A percentile compares a stretch with the other conserved stretches of the same genome.
These are phyloP conservation scores for Chlamydomonas eustigma DNA, from an alignment of 139 green algal genomes.

Conservation along the genomic window DNA sequence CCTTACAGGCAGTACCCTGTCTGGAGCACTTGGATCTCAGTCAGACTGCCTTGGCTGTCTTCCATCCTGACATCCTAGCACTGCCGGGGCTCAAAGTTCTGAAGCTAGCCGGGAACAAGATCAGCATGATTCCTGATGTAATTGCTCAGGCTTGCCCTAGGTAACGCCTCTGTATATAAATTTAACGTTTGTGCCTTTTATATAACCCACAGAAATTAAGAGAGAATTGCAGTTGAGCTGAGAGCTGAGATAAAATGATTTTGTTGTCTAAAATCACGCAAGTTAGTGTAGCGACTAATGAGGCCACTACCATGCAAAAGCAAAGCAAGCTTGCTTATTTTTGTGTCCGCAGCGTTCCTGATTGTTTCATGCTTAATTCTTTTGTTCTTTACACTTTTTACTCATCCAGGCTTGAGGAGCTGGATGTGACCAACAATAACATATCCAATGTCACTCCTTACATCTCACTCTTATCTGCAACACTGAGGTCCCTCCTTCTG, in stretches of 20 bases:
- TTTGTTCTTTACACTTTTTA: not conserved
- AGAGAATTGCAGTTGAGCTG: too few species aligned
- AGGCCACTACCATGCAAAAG: too few species aligned
- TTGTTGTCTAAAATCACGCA: too few species aligned
- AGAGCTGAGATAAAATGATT: too few species aligned
- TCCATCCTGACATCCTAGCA: not conserved
- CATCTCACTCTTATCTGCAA: constrained; percentile 38
- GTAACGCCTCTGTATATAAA: too few species aligned
- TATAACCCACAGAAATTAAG: too few species aligned
- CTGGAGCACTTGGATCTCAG: not conserved
- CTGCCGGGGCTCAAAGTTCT: constrained; percentile 29
- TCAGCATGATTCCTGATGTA: constrained; percentile 26
- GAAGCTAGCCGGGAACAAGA: constrained; percentile 30
- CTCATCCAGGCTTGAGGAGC: constrained; percentile 35
- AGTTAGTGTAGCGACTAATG: too few species aligned
- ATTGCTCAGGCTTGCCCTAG: constrained; percentile 21
- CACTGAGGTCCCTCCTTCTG: constrained; percentile 38
- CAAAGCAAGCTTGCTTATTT: constrained; percentile 4
- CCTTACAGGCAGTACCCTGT: not conserved
- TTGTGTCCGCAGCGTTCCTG: not conserved
- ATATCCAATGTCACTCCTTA: constrained; percentile 35
- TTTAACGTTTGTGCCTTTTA: too few species aligned
- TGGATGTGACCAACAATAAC: constrained; percentile 53
- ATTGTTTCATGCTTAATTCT: too few species aligned
- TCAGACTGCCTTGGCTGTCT: not conserved